A percentile compares a stretch with the other conserved stretches of the same genome.
Conservation (phyloP, 176 grass and related monocot species). For the Cenchrus fungigraminus region DNA sequence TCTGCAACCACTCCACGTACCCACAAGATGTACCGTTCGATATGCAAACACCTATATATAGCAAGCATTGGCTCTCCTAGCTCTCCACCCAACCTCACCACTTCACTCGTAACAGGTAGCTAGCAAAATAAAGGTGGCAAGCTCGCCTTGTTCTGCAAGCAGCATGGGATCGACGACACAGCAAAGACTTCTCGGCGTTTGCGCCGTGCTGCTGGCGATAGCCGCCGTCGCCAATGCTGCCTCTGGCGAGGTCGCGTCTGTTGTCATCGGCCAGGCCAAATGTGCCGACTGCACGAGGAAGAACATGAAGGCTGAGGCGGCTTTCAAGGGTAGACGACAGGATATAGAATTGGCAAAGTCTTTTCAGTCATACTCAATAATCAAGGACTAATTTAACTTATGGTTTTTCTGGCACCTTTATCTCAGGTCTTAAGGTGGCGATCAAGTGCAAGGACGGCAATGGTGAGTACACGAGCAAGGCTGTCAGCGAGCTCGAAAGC, state of each 20-base stretch:
- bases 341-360: neutral
- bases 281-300: conserved; percentile 25
- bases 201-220: neutral
- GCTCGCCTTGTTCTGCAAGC: neutral
- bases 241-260: neutral
- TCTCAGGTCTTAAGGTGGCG: conserved; percentile 23
- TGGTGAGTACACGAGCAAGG: conserved; percentile 38
- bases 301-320: conserved; percentile 22
- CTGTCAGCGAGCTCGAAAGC: neutral
- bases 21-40: neutral
- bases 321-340: neutral
- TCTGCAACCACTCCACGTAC: conserved; percentile 7
- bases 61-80: neutral
- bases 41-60: neutral
- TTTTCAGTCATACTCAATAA: neutral
- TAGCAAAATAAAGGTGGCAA: neutral
- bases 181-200: neutral
- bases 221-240: neutral
- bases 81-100: neutral
- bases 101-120: neutral
- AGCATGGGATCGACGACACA: neutral
- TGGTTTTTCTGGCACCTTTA: too few species aligned
- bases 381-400: too few species aligned
- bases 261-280: conserved; percentile 17
- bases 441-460: conserved; percentile 37